phyloP scores from a whole-genome alignment of 768 basidiomycete genomes.

The Rhodotorula kratochvilovae region DNA sequence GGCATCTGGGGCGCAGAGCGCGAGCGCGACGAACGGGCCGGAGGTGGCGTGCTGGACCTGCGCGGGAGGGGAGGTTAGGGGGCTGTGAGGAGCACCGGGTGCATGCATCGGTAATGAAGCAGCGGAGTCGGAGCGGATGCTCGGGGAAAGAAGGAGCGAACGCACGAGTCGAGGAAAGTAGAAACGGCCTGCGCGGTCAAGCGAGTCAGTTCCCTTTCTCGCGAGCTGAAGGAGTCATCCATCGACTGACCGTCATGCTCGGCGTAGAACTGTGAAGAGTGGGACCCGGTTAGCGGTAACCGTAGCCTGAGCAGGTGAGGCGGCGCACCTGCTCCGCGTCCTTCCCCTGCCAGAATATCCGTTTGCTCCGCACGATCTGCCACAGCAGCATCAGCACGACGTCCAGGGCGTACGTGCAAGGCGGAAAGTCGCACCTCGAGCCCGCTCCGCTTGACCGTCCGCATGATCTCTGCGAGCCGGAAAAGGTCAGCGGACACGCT shows the following conservation, averaged over 20 bases:
- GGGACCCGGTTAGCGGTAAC: background rate
- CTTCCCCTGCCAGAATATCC: constrained; percentile 32
- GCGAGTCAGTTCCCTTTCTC: rapidly evolving
- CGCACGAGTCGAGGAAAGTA: constrained; percentile 40
- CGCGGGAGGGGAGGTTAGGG: no score
- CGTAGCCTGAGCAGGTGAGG: no score
- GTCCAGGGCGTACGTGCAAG: no score
- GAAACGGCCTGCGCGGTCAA: constrained; percentile 32
- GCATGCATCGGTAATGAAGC: no score
- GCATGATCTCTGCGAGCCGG: constrained; percentile 27
- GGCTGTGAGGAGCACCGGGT: no score
- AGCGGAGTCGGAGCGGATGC: no score
- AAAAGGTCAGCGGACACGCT: background rate
- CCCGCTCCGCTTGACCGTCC: constrained; percentile 28
- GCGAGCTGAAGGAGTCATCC: no score
- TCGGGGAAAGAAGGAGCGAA: no score
- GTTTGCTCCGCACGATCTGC: constrained; percentile 40
- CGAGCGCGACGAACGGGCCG: constrained; percentile 41
- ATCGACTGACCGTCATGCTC: constrained; percentile 35
- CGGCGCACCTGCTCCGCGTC: constrained; percentile 37
- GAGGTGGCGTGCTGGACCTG: constrained; percentile 35
- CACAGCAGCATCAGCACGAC: no score
- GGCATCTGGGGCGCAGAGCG: constrained; percentile 35
- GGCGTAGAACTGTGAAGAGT: constrained; percentile 33
- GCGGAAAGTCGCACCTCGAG: constrained; percentile 18